Evolutionary conservation across 139 green algal species (phyloP).

Genomic region (Penium margaritaceum): DNA sequence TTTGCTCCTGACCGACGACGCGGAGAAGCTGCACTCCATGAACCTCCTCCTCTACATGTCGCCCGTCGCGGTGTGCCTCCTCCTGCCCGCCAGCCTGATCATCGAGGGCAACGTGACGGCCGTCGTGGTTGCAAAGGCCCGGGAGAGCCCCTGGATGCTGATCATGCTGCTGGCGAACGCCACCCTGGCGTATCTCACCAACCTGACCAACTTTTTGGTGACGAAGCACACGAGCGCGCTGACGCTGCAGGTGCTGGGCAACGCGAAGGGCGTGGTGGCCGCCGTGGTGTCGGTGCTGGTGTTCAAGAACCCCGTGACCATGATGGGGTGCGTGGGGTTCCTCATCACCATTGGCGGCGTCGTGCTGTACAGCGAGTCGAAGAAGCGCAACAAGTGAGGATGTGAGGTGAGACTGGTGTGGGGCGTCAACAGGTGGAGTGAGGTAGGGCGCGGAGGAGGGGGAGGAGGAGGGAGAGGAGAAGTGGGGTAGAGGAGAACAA

Average conservation of each 20-base stretch:
- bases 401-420: no score
- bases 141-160: slow-evolving; percentile 28
- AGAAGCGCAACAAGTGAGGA: slow-evolving; percentile 27
- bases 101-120: slow-evolving; percentile 58
- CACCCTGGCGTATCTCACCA: slow-evolving; percentile 79
- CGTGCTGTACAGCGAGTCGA: slow-evolving; percentile 57
- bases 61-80: slow-evolving; percentile 54
- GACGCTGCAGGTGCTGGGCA: slow-evolving; percentile 63
- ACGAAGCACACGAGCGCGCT: slow-evolving; percentile 75
- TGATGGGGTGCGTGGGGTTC: slow-evolving; percentile 73
- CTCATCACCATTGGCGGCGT: slow-evolving; percentile 69
- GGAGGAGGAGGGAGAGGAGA: no score
- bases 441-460: no score
- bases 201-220: slow-evolving; percentile 95
- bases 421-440: no score
- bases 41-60: slow-evolving; percentile 86
- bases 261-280: slow-evolving; percentile 86
- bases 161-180: slow-evolving; percentile 67
- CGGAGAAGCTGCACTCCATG: slow-evolving; percentile 77
- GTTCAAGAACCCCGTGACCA: slow-evolving; percentile 74
- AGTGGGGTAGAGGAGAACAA: no score
- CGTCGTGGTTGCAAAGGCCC: slow-evolving; percentile 1
- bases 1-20: slow-evolving; percentile 12
- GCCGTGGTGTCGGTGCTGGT: slow-evolving; percentile 68
- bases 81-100: slow-evolving; percentile 64